Base-by-base conservation (phyloP, 164 flowering plant genomes). In the Piper betle region DNA sequence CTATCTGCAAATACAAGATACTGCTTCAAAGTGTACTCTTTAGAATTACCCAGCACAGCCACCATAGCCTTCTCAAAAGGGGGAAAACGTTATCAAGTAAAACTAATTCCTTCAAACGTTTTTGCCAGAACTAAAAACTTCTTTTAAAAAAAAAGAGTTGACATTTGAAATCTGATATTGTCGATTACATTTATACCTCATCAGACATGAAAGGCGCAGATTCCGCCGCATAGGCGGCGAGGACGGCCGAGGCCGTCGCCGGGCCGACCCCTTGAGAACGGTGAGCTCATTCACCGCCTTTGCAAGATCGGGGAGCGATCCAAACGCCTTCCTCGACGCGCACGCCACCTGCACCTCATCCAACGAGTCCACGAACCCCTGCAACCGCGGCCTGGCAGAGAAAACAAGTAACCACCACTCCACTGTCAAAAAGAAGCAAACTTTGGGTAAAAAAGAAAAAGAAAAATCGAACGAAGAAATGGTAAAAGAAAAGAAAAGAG, bases 191-290 rank as follows among this genome's bases (percentile, higher is more conserved):
- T 17, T 13, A 53, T 58, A 90, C 97, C 91, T 91, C 96, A 68
- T 91, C 97, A 12, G 96, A 91, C 96, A 91, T 91, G 74, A 88
- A 91, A 0, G 96, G 94, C 0, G 88, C 85, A 20, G 79, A 69
- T 4, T 82, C 80, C 2, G 96, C 91, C 4, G 90, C 85, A 72
- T 75, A 88, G 57, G 86, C 90, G 40, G 90, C 94, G 37, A 91
- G 74, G 65, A 88, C 71, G 7, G 96, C 94, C 12, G 97, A 88
- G 33, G 97, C 97, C 4, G 96, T 91, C 2, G 97, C 96, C 0
- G 94, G 94, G 38, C 96, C 96, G 4, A 91, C 83, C 20, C 97
- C 72, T 88, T 91, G 71, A 91, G 66, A 12, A 78, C 84, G 4
- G 91, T 83, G 12, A 91, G 79, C 71, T 79, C 88, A 0, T 78